Base-by-base conservation (phyloP, 345 rosid species). In the Syzygium aqueum region DNA sequence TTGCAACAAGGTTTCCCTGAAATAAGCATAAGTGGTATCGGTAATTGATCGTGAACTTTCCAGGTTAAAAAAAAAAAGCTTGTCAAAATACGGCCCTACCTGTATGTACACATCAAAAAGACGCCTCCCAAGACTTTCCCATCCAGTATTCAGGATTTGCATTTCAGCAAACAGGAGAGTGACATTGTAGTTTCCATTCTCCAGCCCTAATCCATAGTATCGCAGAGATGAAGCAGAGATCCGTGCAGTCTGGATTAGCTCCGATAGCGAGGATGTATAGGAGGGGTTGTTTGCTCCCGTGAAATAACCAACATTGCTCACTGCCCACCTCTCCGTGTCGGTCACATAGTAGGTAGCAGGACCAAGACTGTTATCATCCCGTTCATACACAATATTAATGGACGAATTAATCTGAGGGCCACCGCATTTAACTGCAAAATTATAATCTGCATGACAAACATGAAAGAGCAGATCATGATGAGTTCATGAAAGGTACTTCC, bases 131-230 rank as follows among this genome's bases (percentile, higher is more conserved):
- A 90, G 92, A 86, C 93, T 88, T 88, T 22, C 10, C 95, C 95
- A 94, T 8, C 8, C 83, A 21, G 87, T 73, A 57, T 61, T 52
- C 28, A 0, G 7, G 22, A 91, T 90, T 37, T 53, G 27, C 28
- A 40, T 4, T 40, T 40, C 43, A 40, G 43, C 43, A 40, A 40
- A 40, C 43, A 4, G 43, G 43, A 40, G 92, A 23, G 57, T 85
- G 63, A 94, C 91, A 56, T 54, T 94, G 89, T 96, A 96, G 91
- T 92, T 93, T 28, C 98, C 98, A 92, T 95, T 95, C 89, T 96
- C 87, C 50, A 95, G 97, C 46, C 98, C 98, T 89, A 96, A 88
- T 22, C 98, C 98, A 52, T 93, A 96, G 89, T 95, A 95, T 88
- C 96, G 92, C 77, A 96, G 85, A 25, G 98, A 95, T 12, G 96